Evolutionary conservation across 2,329 filamentous ascomycete genomes (phyloP), one percentile per base, ranked within the genome.

Genomic region (Colletotrichum sp.): DNA sequence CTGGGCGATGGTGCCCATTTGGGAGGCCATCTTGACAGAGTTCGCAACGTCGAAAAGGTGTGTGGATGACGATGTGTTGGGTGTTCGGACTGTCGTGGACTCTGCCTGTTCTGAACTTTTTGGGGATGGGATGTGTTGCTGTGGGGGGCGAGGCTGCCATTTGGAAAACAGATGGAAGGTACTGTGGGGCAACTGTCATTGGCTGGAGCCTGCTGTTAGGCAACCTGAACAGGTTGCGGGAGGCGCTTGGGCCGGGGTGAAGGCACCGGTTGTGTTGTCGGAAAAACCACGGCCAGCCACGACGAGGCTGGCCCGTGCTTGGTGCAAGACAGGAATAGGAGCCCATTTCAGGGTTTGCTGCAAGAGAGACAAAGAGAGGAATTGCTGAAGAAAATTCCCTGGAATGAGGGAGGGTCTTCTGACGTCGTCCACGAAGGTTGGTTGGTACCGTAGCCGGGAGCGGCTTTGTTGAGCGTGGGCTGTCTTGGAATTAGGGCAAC

Each of bases 1-100:
- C 89, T 95, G 92, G 78, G 95, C 94, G 84, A 98, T 88, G 76
- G 87, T 86, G 79, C 86, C 87, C 82, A 91, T 87, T 79, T 91
- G 87, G 79, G 89, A 86, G 82, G 90, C 89, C 90, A 92, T 92
- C 82, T 79, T 89, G 83, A 82, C 75, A 56, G 64, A 75, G 64
- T 64, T 75, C 70, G 48, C 73, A 73, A 78, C 67, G 68, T 78
- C 69, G 67, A 34, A 52, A 25, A 16, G 18, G 64, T 22, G 8
- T 62, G 12, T 18, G 61, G 48, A 32, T 32, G 27, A 32, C 15
- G 70, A 66, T 25, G 61, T 69, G n/a, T 65, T 10, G 48, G 65
- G 36, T 30, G 39, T 58, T 43, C 71, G 55, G n/a, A 32, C 39
- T 75, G 62, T 76, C 25, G 61, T 74, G 70, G 68, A 69, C 64